Evolutionary conservation across 768 basidiomycete species (phyloP), one percentile per base, ranked within the genome.

Genomic region (Rhodotorula paludigena): DNA sequence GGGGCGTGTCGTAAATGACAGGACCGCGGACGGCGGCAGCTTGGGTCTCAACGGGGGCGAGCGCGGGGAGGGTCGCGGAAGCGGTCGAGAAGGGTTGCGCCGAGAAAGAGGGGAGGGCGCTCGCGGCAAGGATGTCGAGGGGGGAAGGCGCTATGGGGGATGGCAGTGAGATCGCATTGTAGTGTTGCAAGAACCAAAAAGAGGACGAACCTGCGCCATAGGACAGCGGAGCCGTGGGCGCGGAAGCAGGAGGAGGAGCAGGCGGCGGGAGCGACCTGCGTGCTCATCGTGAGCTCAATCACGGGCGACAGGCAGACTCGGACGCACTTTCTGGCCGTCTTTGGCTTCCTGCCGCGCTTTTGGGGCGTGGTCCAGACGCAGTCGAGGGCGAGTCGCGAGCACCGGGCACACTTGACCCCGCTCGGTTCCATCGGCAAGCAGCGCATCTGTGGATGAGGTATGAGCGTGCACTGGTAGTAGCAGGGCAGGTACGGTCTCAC

Each of bases 291-390:
- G n/a, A n/a, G n/a, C n/a, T n/a, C n/a, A n/a, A n/a, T n/a, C n/a
- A n/a, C n/a, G n/a, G n/a, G n/a, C n/a, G n/a, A n/a, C n/a, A n/a
- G n/a, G n/a, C n/a, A 48, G 20, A 48, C 11, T 28, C 16, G 47
- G 12, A 15, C 16, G 47, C n/a, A 12, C 23, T n/a, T n/a, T n/a
- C n/a, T 28, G 25, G n/a, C 47, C 49, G n/a, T n/a, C 39, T 52
- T 61, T 7, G 51, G 45, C n/a, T 61, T 61, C 32, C 60, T 41
- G 0, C 60, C 60, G 25, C 60, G 51, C 42, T 61, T 61, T 41
- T 61, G 60, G 41, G 49, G 60, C 16, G 32, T 33, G 5, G 33
- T 2, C 60, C 60, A 61, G 15, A 44, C 60, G 33, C 60, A 61
- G 1, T 42, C 60, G 2, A 44, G 51, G 15, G 33, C 25, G 7